Conservation (phyloP, 352 stramenopile genomes). For the Phytopythium cucurbitacearum region DNA sequence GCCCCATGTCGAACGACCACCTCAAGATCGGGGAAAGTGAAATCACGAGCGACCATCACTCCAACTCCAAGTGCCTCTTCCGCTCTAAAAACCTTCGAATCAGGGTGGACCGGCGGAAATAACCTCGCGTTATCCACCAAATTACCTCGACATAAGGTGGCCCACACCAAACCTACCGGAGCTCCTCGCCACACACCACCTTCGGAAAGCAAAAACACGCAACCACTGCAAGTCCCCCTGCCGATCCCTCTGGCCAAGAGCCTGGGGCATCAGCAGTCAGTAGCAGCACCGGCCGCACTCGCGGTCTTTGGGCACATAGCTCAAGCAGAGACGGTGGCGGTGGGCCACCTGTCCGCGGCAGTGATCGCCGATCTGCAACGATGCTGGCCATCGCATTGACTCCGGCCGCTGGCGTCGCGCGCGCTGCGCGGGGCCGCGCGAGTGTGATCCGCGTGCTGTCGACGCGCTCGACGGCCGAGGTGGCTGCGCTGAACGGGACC, state of each 20-base stretch:
- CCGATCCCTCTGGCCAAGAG: not conserved
- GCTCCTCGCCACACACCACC: conserved; percentile 2
- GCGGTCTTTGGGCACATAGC: conserved; percentile 7
- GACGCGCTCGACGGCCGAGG: conserved; percentile 46
- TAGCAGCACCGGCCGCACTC: no score
- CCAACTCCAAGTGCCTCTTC: conserved; percentile 6
- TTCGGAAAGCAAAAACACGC: conserved; percentile 8
- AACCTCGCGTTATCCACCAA: conserved; percentile 5
- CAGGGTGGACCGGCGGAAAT: not conserved
- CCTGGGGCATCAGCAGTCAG: no score
- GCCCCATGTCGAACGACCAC: no score
- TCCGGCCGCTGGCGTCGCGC: conserved; percentile 8
- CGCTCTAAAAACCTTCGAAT: not conserved
- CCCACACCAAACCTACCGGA: not conserved
- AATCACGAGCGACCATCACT: conserved; percentile 1
- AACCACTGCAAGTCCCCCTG: not conserved
- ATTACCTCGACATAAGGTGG: conserved; percentile 1
- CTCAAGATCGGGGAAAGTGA: no score
- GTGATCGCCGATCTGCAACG: conserved; percentile 2
- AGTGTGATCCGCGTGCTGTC: conserved; percentile 53
- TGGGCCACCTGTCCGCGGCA: conserved; percentile 19
- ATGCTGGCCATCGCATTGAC: conserved; percentile 21
- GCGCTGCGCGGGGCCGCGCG: conserved; percentile 10
- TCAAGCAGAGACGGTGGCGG: conserved; percentile 25
- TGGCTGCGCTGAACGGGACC: conserved; percentile 23